Conservation (phyloP, 495 filamentous ascomycete species). For the Penicillium antarcticum region DNA sequence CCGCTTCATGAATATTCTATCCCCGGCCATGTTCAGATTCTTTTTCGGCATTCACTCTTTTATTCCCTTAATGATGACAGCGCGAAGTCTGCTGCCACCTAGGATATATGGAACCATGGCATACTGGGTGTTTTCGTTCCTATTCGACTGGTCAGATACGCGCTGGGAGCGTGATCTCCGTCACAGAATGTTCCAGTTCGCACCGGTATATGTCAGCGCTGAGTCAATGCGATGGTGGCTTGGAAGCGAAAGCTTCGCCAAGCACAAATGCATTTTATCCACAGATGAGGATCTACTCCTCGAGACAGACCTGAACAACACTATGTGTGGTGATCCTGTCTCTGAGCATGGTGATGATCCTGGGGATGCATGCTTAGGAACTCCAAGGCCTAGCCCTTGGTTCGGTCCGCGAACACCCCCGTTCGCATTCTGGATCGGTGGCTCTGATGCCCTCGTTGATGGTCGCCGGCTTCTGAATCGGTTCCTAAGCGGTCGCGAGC, state of each 20-base stretch:
- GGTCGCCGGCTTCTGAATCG: conserved; percentile 68
- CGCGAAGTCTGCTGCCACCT: conserved; percentile 63
- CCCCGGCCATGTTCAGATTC: conserved; percentile 69
- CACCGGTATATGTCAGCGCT: conserved; percentile 83
- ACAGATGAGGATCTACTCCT: conserved; percentile 62
- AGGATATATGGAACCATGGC: conserved; percentile 78
- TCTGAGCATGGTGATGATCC: conserved; percentile 19
- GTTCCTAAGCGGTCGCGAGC: conserved; percentile 76
- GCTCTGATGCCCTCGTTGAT: conserved; percentile 81
- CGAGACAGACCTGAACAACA: conserved; percentile 60
- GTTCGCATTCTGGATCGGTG: conserved; percentile 85
- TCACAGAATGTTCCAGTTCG: conserved; percentile 85
- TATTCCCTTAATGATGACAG: conserved; percentile 91
- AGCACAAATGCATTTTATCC: conserved; percentile 84
- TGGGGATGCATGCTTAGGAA: conserved; percentile 13
- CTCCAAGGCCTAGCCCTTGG: conserved; percentile 62
- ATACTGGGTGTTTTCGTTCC: conserved; percentile 84
- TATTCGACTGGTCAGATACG: conserved; percentile 85
- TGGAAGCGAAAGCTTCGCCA: conserved; percentile 85
- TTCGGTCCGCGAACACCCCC: conserved; percentile 78
- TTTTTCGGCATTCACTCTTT: conserved; percentile 94
- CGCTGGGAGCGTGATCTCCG: conserved; percentile 83
- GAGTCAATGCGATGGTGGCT: conserved; percentile 98
- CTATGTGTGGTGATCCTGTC: background rate
- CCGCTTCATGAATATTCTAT: conserved; percentile 84